A percentile compares a stretch with the other conserved stretches of the same genome.
Conservation (phyloP, 768 basidiomycete genomes). For the Tulasnella sp. region DNA sequence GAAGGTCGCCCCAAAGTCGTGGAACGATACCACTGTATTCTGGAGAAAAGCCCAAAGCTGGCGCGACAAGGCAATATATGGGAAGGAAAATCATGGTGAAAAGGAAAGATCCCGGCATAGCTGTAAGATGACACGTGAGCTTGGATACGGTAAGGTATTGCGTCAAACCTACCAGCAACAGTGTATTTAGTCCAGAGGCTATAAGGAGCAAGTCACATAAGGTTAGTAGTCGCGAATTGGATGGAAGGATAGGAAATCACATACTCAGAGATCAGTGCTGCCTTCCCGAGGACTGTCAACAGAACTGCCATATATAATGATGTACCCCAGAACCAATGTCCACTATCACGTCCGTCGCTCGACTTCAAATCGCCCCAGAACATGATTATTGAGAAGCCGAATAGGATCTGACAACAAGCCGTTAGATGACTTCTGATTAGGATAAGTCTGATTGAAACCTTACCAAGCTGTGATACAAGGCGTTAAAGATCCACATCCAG, state of each 20-base stretch:
- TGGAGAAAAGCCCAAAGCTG: constrained; percentile 74
- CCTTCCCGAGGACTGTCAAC: constrained; percentile 92
- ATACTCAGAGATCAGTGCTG: constrained; percentile 93
- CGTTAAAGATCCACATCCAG: constrained; percentile 87
- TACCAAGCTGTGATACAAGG: constrained; percentile 80
- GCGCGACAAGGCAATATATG: constrained; percentile 78
- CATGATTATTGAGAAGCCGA: constrained; percentile 74
- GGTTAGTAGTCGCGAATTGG: background rate
- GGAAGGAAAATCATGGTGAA: constrained; percentile 97
- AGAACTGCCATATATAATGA: constrained; percentile 89
- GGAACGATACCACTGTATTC: constrained; percentile 88
- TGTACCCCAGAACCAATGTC: constrained; percentile 99
- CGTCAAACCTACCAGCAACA: constrained; percentile 52
- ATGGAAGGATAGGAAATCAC: constrained; percentile 24
- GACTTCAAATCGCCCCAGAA: constrained; percentile 92
- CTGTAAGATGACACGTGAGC: constrained; percentile 28
- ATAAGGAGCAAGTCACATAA: constrained; percentile 3
- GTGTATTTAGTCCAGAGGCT: constrained; percentile 99
- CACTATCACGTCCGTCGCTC: constrained; percentile 67
- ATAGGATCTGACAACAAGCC: constrained; percentile 49
- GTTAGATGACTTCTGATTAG: background rate
- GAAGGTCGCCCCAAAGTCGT: constrained; percentile 72
- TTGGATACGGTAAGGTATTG: background rate
- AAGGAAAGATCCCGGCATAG: constrained; percentile 92
- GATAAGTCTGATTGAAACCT: constrained; percentile 21